These are phyloP conservation scores for Podaxis sp. DNA, from an alignment of 768 basidiomycete species.

Conservation along the genomic window DNA sequence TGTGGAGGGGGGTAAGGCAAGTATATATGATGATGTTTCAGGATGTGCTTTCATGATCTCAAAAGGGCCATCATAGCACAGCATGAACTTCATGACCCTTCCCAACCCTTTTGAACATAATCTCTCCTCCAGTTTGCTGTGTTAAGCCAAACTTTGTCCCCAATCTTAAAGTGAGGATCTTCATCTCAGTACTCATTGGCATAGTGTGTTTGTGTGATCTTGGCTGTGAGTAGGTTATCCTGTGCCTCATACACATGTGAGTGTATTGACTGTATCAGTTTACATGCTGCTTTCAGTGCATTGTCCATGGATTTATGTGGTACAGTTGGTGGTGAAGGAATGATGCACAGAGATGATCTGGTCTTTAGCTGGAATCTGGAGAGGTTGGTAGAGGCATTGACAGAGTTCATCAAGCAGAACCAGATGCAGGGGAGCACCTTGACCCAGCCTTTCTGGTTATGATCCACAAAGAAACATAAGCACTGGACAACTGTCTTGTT, in stretches of 20 bases:
- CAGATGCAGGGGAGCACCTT: slow-evolving; percentile 10
- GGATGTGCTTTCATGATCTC: not conserved
- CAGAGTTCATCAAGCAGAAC: slow-evolving; percentile 30
- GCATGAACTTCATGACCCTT: not conserved
- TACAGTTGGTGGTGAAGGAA: slow-evolving; percentile 19
- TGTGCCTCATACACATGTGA: slow-evolving; percentile 15
- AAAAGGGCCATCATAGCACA: not conserved
- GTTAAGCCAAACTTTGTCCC: not conserved
- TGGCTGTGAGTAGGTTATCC: slow-evolving; percentile 22
- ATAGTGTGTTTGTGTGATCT: slow-evolving; percentile 4
- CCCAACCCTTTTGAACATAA: not conserved
- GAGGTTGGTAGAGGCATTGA: slow-evolving; percentile 27
- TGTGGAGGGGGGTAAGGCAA: not conserved
- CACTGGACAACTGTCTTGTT: slow-evolving; percentile 30
- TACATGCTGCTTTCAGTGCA: not conserved
- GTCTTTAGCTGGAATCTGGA: slow-evolving; percentile 26
- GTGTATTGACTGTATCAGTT: slow-evolving; percentile 13
- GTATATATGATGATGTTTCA: not conserved
- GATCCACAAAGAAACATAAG: slow-evolving; percentile 23
- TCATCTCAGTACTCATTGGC: not conserved
- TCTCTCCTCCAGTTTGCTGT: not conserved
- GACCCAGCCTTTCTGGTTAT: slow-evolving; percentile 28
- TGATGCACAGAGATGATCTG: slow-evolving; percentile 20
- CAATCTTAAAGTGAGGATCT: not conserved
- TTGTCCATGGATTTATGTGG: slow-evolving; percentile 14